A percentile compares a stretch with the other conserved stretches of the same genome.
Conservation (phyloP, 768 basidiomycete species). For the Auriscalpium vulgare region DNA sequence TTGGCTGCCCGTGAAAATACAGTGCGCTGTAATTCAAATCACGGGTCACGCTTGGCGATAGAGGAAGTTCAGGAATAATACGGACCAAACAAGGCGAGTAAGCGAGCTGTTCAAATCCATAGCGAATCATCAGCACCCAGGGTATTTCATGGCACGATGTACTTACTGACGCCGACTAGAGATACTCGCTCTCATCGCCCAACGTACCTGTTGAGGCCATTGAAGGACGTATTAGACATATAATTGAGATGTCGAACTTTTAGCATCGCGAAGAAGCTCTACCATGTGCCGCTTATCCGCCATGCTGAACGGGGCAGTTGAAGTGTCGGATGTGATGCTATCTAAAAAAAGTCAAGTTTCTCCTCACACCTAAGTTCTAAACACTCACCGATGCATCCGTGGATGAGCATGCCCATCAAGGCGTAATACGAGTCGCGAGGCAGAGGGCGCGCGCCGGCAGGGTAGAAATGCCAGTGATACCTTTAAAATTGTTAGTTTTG, state of each 20-base stretch:
- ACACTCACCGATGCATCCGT: background rate
- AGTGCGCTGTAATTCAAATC: constrained; percentile 2
- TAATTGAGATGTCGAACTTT: background rate
- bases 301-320: constrained; percentile 5
- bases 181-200: too few species aligned
- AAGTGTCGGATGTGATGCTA: constrained; percentile 5
- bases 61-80: background rate
- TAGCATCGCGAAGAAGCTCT: background rate
- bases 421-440: background rate
- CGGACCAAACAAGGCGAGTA: constrained; percentile 11
- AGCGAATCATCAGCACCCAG: too few species aligned
- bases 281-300: constrained; percentile 4
- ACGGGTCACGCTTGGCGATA: background rate
- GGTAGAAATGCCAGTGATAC: background rate
- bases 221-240: too few species aligned
- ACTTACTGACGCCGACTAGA: too few species aligned
- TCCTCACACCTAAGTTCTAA: background rate
- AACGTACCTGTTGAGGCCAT: too few species aligned
- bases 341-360: constrained; percentile 1
- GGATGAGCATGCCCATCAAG: background rate
- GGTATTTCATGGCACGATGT: too few species aligned
- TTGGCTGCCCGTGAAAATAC: constrained; percentile 10
- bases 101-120: background rate
- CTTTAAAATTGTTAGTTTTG: background rate
- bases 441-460: background rate